These are phyloP conservation scores for Cyclotella baltica DNA, from an alignment of 108 stramenopile genomes.

Conservation along the genomic window DNA sequence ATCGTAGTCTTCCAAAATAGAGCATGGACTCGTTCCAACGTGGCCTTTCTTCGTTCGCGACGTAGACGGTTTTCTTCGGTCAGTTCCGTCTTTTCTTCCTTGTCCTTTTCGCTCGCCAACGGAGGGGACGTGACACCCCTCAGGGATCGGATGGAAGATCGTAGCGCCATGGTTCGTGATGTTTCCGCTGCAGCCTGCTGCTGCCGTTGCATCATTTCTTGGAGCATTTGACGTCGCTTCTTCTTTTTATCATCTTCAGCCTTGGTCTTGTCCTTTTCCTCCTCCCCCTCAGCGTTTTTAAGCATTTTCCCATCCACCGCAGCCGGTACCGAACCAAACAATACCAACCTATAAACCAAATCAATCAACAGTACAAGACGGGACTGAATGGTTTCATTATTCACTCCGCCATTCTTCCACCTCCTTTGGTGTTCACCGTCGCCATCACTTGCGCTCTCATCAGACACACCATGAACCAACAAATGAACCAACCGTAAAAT, in stretches of 20 bases:
- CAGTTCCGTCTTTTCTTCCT: not conserved
- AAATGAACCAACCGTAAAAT: constrained; percentile 43
- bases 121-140: too few relatives aligned
- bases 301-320: constrained; percentile 29
- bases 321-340: constrained; percentile 48
- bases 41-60: constrained; percentile 34
- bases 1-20: constrained; percentile 46
- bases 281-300: not conserved
- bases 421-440: not conserved
- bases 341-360: constrained; percentile 44
- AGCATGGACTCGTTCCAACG: constrained; percentile 38
- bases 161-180: constrained; percentile 26
- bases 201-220: not conserved
- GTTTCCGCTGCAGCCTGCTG: not conserved
- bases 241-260: not conserved
- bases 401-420: constrained; percentile 13
- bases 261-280: not conserved
- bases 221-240: not conserved
- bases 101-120: too few relatives aligned
- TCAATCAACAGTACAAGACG: constrained; percentile 46
- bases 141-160: constrained; percentile 35
- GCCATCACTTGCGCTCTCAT: not conserved
- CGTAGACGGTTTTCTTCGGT: constrained; percentile 36
- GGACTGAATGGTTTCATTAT: constrained; percentile 31
- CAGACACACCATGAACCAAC: constrained; percentile 28